Evolutionary conservation across 306 rosid species (phyloP).

Genomic region (Cucurbita argyrosperma): DNA sequence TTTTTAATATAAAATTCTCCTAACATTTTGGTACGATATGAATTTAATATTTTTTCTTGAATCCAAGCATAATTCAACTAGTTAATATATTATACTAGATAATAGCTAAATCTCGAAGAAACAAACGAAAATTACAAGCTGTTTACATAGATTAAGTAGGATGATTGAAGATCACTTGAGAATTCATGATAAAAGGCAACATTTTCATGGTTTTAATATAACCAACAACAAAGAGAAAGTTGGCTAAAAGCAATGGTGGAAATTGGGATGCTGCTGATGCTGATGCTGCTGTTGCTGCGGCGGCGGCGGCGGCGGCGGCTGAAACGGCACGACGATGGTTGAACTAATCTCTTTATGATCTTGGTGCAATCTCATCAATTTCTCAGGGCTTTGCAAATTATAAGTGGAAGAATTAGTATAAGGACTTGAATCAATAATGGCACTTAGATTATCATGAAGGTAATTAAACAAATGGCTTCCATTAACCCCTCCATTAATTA

Average conservation of each 20-base stretch:
- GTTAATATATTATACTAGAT: too few relatives aligned
- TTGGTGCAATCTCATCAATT: slow-evolving; percentile 11
- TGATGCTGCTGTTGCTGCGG: neutral
- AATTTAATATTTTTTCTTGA: too few relatives aligned
- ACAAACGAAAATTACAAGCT: too few relatives aligned
- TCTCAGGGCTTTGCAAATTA: slow-evolving; percentile 15
- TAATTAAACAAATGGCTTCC: slow-evolving; percentile 12
- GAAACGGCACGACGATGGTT: slow-evolving; percentile 11
- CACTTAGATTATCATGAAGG: slow-evolving; percentile 13
- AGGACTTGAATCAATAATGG: slow-evolving; percentile 21
- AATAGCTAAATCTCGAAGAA: too few relatives aligned
- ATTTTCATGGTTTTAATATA: neutral
- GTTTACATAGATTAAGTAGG: too few relatives aligned
- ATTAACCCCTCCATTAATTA: slow-evolving; percentile 2
- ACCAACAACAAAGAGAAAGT: neutral
- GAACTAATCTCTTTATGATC: slow-evolving; percentile 18
- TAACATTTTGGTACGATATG: too few relatives aligned
- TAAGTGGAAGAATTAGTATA: slow-evolving; percentile 25
- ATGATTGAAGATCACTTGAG: too few relatives aligned
- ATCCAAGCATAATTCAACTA: too few relatives aligned
- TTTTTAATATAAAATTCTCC: too few relatives aligned
- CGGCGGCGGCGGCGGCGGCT: neutral
- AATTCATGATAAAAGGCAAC: neutral
- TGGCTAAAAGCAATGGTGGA: slow-evolving; percentile 15
- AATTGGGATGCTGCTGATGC: neutral